These are phyloP conservation scores for Citrullus amarus DNA, from an alignment of 306 rosid species.

Conservation along the genomic window DNA sequence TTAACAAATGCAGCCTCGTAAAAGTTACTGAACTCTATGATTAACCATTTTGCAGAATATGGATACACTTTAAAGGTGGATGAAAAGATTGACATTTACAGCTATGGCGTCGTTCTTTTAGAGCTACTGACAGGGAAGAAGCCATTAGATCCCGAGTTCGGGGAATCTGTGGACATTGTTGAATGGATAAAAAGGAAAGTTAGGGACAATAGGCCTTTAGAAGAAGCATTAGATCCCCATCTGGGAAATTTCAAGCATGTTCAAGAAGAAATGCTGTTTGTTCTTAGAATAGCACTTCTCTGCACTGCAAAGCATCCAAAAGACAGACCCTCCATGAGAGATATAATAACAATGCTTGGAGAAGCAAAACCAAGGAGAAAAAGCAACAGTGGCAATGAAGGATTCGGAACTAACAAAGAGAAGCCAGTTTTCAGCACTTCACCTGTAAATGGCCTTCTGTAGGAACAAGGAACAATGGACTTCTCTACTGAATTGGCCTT, in stretches of 20 bases:
- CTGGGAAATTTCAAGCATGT: slow-evolving; percentile 76
- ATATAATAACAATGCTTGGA: slow-evolving; percentile 83
- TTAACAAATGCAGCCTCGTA: background rate
- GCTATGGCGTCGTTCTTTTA: slow-evolving; percentile 81
- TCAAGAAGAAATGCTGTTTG: slow-evolving; percentile 85
- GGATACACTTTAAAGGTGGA: slow-evolving; percentile 94
- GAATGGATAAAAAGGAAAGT: slow-evolving; percentile 74
- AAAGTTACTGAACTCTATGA: background rate
- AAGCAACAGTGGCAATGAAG: slow-evolving; percentile 42
- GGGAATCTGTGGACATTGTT: slow-evolving; percentile 69
- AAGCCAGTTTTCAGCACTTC: slow-evolving; percentile 46
- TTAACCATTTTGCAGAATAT: slow-evolving; percentile 42
- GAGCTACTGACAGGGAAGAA: slow-evolving; percentile 81
- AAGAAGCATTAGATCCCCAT: slow-evolving; percentile 62
- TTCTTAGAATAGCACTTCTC: slow-evolving; percentile 71
- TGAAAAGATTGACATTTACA: slow-evolving; percentile 85
- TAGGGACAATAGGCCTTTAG: slow-evolving; percentile 50
- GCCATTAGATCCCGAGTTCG: slow-evolving; percentile 63
- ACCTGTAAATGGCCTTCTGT: slow-evolving; percentile 53
- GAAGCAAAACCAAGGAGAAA: slow-evolving; percentile 95
- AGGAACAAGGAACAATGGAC: background rate
- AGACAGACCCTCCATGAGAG: slow-evolving; percentile 95
- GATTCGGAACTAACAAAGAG: slow-evolving; percentile 34
- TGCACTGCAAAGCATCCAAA: slow-evolving; percentile 86
- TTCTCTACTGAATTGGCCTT: background rate